Conservation (phyloP, 805 yeast genomes). For the Candida ortonii region DNA sequence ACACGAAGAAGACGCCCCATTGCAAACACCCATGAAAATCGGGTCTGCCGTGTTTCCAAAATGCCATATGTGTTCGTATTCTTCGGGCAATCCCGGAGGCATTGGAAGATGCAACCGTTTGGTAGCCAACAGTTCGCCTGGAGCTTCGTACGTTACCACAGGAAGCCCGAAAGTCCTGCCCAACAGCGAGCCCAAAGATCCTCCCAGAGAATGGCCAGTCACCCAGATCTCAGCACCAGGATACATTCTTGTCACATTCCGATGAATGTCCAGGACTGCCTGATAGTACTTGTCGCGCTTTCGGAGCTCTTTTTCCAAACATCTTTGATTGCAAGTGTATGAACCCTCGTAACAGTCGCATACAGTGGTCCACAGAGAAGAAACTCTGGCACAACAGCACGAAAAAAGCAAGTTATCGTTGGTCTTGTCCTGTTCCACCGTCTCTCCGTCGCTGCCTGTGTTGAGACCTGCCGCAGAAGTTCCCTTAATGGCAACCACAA, state of each 20-base stretch:
- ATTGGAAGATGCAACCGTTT: slow-evolving; percentile 82
- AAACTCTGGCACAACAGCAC: slow-evolving; percentile 93
- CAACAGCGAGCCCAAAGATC: slow-evolving; percentile 72
- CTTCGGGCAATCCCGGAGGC: slow-evolving; percentile 84
- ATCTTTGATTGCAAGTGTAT: slow-evolving; percentile 83
- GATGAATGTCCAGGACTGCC: slow-evolving; percentile 73
- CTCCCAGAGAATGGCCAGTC: slow-evolving; percentile 95
- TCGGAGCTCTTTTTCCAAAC: slow-evolving; percentile 74
- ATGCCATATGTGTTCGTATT: slow-evolving; percentile 87
- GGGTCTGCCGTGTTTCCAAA: slow-evolving; percentile 98
- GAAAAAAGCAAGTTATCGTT: slow-evolving; percentile 89
- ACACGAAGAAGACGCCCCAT: slow-evolving; percentile 88
- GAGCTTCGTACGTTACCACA: slow-evolving; percentile 86
- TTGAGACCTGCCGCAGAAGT: slow-evolving; percentile 79
- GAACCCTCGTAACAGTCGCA: slow-evolving; percentile 88
- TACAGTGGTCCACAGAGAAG: slow-evolving; percentile 90
- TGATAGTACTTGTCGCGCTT: slow-evolving; percentile 79
- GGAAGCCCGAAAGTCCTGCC: slow-evolving; percentile 92
- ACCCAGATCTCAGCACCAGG: slow-evolving; percentile 80
- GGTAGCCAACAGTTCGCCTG: slow-evolving; percentile 85
- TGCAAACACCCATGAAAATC: slow-evolving; percentile 92
- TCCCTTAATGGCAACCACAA: slow-evolving; percentile 84
- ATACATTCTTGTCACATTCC: slow-evolving; percentile 63
- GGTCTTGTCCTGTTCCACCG: slow-evolving; percentile 73
- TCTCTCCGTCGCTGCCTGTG: slow-evolving; percentile 50